Evolutionary conservation across 164 flowering plant genomes (phyloP), one percentile per base, ranked within the genome.

Genomic region (Berberis thunbergii): DNA sequence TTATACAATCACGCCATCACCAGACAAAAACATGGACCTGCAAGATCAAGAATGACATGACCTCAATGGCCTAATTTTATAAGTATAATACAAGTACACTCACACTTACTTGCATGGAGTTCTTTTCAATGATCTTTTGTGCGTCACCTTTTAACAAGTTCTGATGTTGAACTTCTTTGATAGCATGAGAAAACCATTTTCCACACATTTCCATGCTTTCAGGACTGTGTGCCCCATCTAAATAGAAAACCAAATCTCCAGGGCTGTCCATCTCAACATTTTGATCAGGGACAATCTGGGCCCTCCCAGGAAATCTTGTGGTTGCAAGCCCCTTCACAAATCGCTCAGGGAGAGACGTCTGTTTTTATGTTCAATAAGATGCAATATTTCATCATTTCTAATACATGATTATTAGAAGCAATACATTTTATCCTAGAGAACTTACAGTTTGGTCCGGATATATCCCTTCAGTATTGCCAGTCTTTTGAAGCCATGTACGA

Each of bases 211-310:
- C 97, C 96, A 94, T 87, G 80, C 99, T 94, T 80, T 94, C 97
- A 67, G 96, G 97, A 68, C 93, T 94, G 69, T 94, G 97, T 55
- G 99, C 99, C 49, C 99, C 99, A 80, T 94, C 99, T 75, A 94
- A 70, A 75, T 79, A 91, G 73, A 87, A 94, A 41, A 87, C 84
- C 44, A 91, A 78, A 67, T 86, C 81, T 66, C 78, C 87, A 48
- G 76, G 45, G 59, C 62, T 68, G 67, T 83, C 85, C 70, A 38
- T 61, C 67, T 74, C 67, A 26, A 74, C 57, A 50, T 48, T 64
- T 54, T 57, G 79, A 72, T 94, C 96, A 64, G 80, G 78, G 43
- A 85, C 87, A 69, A 89, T 81, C 71, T 91, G 97, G 48, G 96
- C 97, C 42, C 99, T 84, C 57, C 99, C 99, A 83, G 84, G 93